Evolutionary conservation across 768 basidiomycete genomes (phyloP).

Genomic region (Cyclocybe aegerita): DNA sequence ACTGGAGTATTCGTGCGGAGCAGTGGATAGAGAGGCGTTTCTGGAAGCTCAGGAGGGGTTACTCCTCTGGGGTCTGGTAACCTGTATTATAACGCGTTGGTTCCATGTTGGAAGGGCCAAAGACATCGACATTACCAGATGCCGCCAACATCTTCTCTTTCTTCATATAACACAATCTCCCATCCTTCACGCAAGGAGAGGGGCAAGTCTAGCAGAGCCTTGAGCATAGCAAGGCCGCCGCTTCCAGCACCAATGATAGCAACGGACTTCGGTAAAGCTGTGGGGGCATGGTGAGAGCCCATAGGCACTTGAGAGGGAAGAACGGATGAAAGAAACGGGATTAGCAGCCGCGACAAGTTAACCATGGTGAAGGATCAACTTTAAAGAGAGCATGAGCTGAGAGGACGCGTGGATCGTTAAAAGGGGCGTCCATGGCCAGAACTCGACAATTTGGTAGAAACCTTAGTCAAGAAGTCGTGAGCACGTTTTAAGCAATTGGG

Average conservation of each 20-base stretch:
- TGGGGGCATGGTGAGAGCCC: conserved; percentile 5
- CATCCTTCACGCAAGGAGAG: conserved; percentile 33
- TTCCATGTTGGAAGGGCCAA: neutral
- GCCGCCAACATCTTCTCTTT: conserved; percentile 52
- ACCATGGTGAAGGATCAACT: conserved; percentile 19
- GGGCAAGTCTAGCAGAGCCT: conserved; percentile 48
- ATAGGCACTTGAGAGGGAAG: conserved; percentile 17
- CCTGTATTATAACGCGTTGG: conserved; percentile 16
- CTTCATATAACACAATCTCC: conserved; percentile 54
- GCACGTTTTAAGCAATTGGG: conserved; percentile 8
- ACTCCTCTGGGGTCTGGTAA: conserved; percentile 28
- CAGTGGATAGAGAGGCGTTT: conserved; percentile 53
- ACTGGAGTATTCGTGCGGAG: conserved; percentile 56
- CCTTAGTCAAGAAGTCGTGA: neutral
- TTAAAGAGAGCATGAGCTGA: conserved; percentile 2
- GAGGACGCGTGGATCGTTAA: neutral
- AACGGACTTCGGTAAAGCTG: conserved; percentile 39
- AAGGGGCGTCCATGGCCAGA: neutral
- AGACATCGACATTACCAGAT: conserved; percentile 39
- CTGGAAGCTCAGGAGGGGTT: conserved; percentile 46
- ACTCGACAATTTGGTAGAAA: too few relatives aligned
- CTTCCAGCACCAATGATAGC: conserved; percentile 60
- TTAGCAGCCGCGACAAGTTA: conserved; percentile 18
- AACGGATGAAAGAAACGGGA: conserved; percentile 12
- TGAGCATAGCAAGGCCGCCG: conserved; percentile 53